A percentile compares a stretch with the other conserved stretches of the same genome.
These are phyloP conservation scores for Pseudogymnoascus verrucosus DNA, from an alignment of 2,329 filamentous ascomycete species.

Conservation along the genomic window DNA sequence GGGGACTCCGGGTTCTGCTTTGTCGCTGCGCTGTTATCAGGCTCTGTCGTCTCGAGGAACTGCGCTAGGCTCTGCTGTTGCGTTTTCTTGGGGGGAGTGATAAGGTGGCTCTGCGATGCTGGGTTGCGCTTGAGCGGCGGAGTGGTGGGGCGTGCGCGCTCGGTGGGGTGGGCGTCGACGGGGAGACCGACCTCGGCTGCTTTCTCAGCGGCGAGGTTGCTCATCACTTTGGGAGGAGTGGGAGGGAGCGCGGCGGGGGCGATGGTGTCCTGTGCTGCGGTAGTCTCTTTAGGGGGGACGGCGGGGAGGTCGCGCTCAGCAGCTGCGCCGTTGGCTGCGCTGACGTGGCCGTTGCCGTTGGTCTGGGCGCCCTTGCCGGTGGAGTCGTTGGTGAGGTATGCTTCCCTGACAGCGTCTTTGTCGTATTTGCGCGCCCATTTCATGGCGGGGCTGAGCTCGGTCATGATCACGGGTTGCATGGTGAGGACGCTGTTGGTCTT, in stretches of 20 bases:
- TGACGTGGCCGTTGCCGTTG: slow-evolving; percentile 19
- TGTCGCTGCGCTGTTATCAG: background rate
- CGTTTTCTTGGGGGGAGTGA: background rate
- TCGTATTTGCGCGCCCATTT: slow-evolving; percentile 97
- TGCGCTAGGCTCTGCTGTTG: background rate
- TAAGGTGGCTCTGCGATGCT: background rate
- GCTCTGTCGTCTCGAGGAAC: background rate
- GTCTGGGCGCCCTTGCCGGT: slow-evolving; percentile 45
- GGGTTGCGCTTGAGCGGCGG: background rate
- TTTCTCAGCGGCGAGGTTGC: slow-evolving; percentile 28
- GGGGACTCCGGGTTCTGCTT: background rate
- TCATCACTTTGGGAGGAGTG: slow-evolving; percentile 19
- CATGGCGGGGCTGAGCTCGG: slow-evolving; percentile 84
- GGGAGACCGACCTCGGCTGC: slow-evolving; percentile 22
- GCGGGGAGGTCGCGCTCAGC: slow-evolving; percentile 22
- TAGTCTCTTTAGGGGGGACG: slow-evolving; percentile 12
- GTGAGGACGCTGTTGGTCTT: slow-evolving; percentile 91
- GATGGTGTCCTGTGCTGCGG: slow-evolving; percentile 25
- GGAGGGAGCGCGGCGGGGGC: slow-evolving; percentile 18
- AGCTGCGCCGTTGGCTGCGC: slow-evolving; percentile 26
- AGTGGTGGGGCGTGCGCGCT: background rate
- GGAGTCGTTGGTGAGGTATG: slow-evolving; percentile 70
- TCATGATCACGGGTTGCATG: slow-evolving; percentile 74
- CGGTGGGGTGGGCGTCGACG: slow-evolving; percentile 17
- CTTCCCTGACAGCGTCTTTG: slow-evolving; percentile 73